Base-by-base conservation (phyloP, 164 flowering plant species). In the Berberis vulgaris region DNA sequence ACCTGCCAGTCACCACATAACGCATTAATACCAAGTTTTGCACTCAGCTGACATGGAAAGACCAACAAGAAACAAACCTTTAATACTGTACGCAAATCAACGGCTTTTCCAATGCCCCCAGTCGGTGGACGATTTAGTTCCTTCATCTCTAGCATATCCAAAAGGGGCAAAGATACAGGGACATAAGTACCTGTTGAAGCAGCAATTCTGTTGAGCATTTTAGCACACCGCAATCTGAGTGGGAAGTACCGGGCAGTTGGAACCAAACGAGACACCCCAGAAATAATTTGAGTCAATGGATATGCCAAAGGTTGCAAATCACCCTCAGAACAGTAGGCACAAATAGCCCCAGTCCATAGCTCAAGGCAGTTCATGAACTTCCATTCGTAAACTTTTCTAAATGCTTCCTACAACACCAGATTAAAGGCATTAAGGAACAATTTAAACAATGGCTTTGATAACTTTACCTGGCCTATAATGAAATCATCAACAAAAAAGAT, bases 81-180 rank as follows among this genome's bases (percentile, higher is more conserved):
- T 46, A 91, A 64, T 3, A 68, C 50, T 6, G 85, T 68, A 54
- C 80, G 84, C 65, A 94, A 73, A 72, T 94, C 93, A 70, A 91
- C 76, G 59, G 94, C 93, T 80, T 83, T 84, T 40, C 99, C 96
- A 70, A 83, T 81, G 59, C 94, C 96, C 11, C 91, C 96, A 59
- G 90, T 81, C 7, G 96, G 84, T 13, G 86, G 79, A 43, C 62
- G 83, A 68, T 82, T 80, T 68, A 94, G 65, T 76, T 94, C 96
- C 73, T 94, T 95, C 85, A 95, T 87, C 66, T 89, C 97, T 64
- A 95, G 76, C 96, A 87, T 87, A 80, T 95, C 97, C 71, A 89
- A 56, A 63, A 95, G 96, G 58, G 83, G 89, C 73, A 82, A 64
- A 52, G 96, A 81, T 65, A 95, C 88, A 39, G 99, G 99, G 59